A percentile compares a stretch with the other conserved stretches of the same genome.
These are phyloP conservation scores for Moesziomyces sp. DNA, from an alignment of 1,284 basidiomycete species.

Conservation along the genomic window DNA sequence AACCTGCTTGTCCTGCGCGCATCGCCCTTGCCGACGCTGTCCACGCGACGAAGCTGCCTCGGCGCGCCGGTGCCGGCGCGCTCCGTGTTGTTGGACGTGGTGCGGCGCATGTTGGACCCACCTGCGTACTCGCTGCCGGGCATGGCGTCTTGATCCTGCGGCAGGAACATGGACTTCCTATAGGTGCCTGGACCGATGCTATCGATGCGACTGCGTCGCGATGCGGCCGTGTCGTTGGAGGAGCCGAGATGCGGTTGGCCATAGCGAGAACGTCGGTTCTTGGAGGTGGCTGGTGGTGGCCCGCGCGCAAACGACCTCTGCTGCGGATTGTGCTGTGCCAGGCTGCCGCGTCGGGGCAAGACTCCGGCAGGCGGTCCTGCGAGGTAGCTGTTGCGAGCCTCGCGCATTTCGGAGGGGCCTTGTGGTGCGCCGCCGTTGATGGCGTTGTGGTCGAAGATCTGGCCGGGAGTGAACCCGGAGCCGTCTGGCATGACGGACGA, in stretches of 20 bases:
- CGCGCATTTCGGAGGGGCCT: slow-evolving; percentile 21
- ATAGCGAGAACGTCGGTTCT: slow-evolving; percentile 39
- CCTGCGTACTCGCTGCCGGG: slow-evolving; percentile 6
- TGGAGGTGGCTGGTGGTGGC: slow-evolving; percentile 39
- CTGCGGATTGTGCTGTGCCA: slow-evolving; percentile 18
- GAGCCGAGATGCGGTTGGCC: slow-evolving; percentile 8
- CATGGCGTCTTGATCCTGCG: slow-evolving; percentile 16
- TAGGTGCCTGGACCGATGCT: slow-evolving; percentile 53
- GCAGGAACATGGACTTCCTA: slow-evolving; percentile 51
- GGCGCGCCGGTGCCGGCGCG: slow-evolving; percentile 1
- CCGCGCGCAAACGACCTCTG: slow-evolving; percentile 25
- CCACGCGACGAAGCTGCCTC: slow-evolving; percentile 35
- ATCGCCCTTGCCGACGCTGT: slow-evolving; percentile 52
- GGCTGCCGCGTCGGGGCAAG: slow-evolving; percentile 20
- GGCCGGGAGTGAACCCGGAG: slow-evolving; percentile 45
- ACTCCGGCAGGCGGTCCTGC: slow-evolving; percentile 14
- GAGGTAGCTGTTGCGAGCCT: slow-evolving; percentile 17
- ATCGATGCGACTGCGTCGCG: slow-evolving; percentile 50
- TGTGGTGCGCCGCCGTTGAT: slow-evolving; percentile 28
- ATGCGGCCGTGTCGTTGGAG: slow-evolving; percentile 5
- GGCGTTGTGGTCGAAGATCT: slow-evolving; percentile 39
- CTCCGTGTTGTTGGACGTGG: slow-evolving; percentile 15
- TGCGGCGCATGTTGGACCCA: slow-evolving; percentile 21
- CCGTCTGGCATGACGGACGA: slow-evolving; percentile 36
- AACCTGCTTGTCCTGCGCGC: slow-evolving; percentile 29